Base-by-base conservation (phyloP, 164 flowering plant genomes). In the Piper betle region DNA sequence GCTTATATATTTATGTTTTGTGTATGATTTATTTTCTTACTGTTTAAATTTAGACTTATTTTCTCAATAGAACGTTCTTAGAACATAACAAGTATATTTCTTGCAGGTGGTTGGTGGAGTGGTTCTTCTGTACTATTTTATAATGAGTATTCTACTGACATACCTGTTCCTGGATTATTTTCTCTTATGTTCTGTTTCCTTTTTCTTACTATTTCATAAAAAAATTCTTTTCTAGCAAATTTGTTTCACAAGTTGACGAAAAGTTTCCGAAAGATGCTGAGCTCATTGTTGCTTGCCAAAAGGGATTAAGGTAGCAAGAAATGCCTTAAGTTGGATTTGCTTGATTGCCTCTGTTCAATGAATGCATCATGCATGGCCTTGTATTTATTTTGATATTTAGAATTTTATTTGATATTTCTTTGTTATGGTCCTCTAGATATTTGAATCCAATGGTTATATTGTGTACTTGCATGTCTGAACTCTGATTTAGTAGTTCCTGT, bases 21-120 rank as follows among this genome's bases (percentile, higher is more conserved):
- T 25, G 1, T 25, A 25, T 25, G 33, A 25, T 25, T 25, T 5
- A 12, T 5, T 9, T 10, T 46, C 50, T 10, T 46, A 46, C 50
- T 10, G 10, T 5, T 46, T 10, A 5, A 46, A 15, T 46, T 46
- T 46, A 15, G 2, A 46, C 15, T 2, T 46, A 10, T 5, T 2
- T 46, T 46, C 50, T 46, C 15, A 46, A 3, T 46, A 46, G 15
- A 25, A 46, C 15, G 50, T 5, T 46, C 15, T 2, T 46, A 25
- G 33, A 16, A 18, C 56, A 2, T 16, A 20, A 16, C 18, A 4
- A 53, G 18, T 4, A 53, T 10, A 0, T 8, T 67, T 68, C 65
- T 19, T 66, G 67, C 64, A 92, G 98, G 98, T 58, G 98, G 98
- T 65, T 93, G 98, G 97, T 93, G 98, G 98, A 93, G 97, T 74